A percentile compares a stretch with the other conserved stretches of the same genome.
phyloP scores from a whole-genome alignment of 331 rosid species.

The Malus hybrid region DNA sequence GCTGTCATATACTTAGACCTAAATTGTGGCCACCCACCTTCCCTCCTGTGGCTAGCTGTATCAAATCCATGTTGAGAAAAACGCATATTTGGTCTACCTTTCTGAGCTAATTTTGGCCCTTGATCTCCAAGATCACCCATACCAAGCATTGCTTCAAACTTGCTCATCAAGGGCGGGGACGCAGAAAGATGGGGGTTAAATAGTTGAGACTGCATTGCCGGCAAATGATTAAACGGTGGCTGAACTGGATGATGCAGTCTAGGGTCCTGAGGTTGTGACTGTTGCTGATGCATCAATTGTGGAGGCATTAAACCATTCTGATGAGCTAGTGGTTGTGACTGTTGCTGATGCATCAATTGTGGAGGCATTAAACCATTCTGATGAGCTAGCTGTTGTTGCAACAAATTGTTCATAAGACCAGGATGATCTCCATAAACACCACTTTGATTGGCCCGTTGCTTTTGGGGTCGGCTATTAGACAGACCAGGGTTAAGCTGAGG shows the following conservation, averaged over 20 bases:
- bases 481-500: conserved; percentile 40
- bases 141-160: conserved; percentile 75
- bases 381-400: conserved; percentile 70
- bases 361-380: no score
- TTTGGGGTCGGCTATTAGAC: conserved; percentile 37
- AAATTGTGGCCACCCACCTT: conserved; percentile 54
- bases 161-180: conserved; percentile 48
- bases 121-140: conserved; percentile 73
- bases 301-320: conserved; percentile 64
- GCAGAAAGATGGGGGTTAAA: conserved; percentile 52
- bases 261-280: conserved; percentile 63
- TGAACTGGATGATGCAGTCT: conserved; percentile 62
- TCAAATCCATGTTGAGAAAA: conserved; percentile 63
- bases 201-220: conserved; percentile 64
- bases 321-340: no score
- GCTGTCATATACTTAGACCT: conserved; percentile 79
- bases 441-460: conserved; percentile 59
- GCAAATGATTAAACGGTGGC: conserved; percentile 54
- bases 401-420: conserved; percentile 42
- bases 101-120: conserved; percentile 56
- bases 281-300: conserved; percentile 59
- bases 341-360: no score
- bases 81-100: conserved; percentile 50
- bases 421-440: conserved; percentile 66
- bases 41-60: conserved; percentile 52